Evolutionary conservation across 495 filamentous ascomycete genomes (phyloP).

Genomic region (Terfezia claveryi): DNA sequence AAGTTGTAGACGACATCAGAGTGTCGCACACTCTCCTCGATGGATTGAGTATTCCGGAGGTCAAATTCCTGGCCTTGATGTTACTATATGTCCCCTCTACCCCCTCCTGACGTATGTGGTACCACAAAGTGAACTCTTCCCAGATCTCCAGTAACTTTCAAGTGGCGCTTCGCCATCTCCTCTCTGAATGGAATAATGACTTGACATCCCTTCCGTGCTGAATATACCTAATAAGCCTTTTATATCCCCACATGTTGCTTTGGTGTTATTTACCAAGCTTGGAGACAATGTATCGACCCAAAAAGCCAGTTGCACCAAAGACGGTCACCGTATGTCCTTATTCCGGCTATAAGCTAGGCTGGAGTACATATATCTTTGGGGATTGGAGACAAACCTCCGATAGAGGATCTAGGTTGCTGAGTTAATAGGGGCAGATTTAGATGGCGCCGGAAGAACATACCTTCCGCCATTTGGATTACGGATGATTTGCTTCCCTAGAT

Average conservation of each 20-base stretch:
- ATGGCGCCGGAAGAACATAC: neutral
- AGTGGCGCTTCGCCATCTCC: constrained; percentile 90
- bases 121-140: constrained; percentile 73
- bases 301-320: constrained; percentile 89
- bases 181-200: constrained; percentile 87
- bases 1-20: constrained; percentile 96
- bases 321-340: constrained; percentile 87
- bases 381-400: constrained; percentile 44
- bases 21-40: constrained; percentile 90
- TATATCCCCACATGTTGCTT: neutral
- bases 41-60: constrained; percentile 79
- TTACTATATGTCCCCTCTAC: neutral
- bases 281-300: constrained; percentile 95
- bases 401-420: constrained; percentile 38
- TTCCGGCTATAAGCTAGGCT: neutral
- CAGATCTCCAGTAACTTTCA: constrained; percentile 87
- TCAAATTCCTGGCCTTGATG: constrained; percentile 54
- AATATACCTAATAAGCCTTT: constrained; percentile 20
- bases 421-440: constrained; percentile 15
- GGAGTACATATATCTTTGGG: constrained; percentile 4
- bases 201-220: constrained; percentile 76
- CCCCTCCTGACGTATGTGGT: constrained; percentile 5
- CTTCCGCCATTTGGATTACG: neutral
- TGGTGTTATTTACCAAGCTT: constrained; percentile 46
- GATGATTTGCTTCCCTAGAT: neutral